Evolutionary conservation across 2,329 filamentous ascomycete genomes (phyloP).

Genomic region (Penicillium sp.): DNA sequence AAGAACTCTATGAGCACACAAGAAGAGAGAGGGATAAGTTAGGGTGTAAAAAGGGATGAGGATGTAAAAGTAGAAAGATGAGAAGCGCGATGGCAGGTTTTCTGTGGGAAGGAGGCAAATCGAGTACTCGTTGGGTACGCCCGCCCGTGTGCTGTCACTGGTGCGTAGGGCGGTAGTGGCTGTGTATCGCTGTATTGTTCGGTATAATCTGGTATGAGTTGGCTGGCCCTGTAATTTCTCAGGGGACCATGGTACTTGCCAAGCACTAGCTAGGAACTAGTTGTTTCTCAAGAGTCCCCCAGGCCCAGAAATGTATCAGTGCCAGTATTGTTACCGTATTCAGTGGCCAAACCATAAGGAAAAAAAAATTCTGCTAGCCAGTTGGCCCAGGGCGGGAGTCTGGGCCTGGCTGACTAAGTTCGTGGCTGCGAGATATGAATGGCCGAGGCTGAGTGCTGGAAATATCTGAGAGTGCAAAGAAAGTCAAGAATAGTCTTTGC

Average conservation of each 20-base stretch:
- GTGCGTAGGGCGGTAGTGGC: constrained; percentile 7
- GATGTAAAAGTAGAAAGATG: constrained; percentile 28
- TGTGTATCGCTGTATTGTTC: background rate
- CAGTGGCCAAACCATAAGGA: constrained; percentile 7
- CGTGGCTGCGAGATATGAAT: constrained; percentile 10
- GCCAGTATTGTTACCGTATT: constrained; percentile 12
- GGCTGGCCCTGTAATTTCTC: background rate
- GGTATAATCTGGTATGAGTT: background rate
- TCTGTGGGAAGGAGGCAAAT: constrained; percentile 37
- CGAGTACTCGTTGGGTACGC: constrained; percentile 25
- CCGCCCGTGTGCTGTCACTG: constrained; percentile 14
- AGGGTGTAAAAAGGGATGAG: constrained; percentile 35
- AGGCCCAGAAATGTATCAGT: background rate
- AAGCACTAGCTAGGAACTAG: background rate
- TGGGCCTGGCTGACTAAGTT: constrained; percentile 21
- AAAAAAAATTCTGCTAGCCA: constrained; percentile 13
- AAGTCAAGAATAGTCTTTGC: background rate
- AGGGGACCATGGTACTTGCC: constrained; percentile 3
- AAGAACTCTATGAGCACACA: constrained; percentile 38
- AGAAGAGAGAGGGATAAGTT: constrained; percentile 33
- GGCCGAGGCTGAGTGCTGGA: background rate
- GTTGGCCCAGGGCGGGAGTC: constrained; percentile 14
- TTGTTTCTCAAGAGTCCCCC: background rate
- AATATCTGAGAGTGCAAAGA: no score
- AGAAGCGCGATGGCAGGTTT: constrained; percentile 25